phyloP scores from a whole-genome alignment of 371 early-diverging fungal species.

The Mucor indicus region DNA sequence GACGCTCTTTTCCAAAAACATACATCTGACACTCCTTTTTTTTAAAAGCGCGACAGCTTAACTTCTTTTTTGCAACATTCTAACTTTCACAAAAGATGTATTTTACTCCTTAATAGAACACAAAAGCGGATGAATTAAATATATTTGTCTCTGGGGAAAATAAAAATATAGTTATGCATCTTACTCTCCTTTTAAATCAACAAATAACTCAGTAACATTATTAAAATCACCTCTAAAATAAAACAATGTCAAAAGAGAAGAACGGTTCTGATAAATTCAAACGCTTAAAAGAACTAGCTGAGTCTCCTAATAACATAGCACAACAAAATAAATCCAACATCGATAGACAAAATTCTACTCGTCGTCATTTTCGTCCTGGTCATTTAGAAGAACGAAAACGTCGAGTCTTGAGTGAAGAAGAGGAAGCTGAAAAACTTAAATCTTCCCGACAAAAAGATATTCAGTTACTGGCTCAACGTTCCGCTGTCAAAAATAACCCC shows the following conservation, averaged over 20 bases:
- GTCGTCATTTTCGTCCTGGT: constrained; percentile 31
- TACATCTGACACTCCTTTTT: too few relatives aligned
- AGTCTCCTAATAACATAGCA: constrained; percentile 18
- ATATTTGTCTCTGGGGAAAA: constrained; percentile 18
- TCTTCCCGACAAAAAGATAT: constrained; percentile 25
- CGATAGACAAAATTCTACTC: constrained; percentile 31
- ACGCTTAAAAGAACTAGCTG: constrained; percentile 27
- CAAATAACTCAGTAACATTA: constrained; percentile 10
- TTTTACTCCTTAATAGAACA: constrained; percentile 14
- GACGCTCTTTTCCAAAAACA: too few relatives aligned
- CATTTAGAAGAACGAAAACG: constrained; percentile 30
- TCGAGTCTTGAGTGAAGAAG: constrained; percentile 30
- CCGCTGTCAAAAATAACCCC: constrained; percentile 36
- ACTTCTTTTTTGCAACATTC: too few relatives aligned
- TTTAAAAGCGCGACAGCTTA: too few relatives aligned
- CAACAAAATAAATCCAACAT: too few relatives aligned
- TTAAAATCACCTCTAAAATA: constrained; percentile 9
- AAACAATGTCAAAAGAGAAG: not conserved
- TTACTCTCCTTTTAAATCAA: constrained; percentile 17
- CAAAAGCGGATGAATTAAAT: constrained; percentile 16
- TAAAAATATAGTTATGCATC: constrained; percentile 18
- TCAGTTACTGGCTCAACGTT: constrained; percentile 22
- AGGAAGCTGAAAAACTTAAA: constrained; percentile 23
- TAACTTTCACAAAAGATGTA: too few relatives aligned
- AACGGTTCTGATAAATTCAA: constrained; percentile 21